Base-by-base conservation (phyloP, 1,139 yeast genomes). In the Scheffersomyces stambukii region DNA sequence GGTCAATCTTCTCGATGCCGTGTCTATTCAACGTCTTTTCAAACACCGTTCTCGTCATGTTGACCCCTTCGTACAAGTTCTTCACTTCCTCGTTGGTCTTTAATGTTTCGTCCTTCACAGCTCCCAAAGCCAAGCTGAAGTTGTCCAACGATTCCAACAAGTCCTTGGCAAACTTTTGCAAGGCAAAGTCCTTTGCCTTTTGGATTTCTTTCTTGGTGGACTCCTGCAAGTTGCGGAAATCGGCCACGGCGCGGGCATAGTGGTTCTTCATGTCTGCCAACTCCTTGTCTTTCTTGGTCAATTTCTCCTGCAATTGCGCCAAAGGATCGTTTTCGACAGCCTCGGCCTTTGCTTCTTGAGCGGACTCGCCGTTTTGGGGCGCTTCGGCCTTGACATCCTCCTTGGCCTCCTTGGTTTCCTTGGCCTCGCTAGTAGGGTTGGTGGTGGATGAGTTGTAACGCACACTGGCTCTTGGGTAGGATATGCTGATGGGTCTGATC, bases 131-230 rank as follows among this genome's bases (percentile, higher is more conserved):
- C 46, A 89, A 84, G 27, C 84, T 83, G 52, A 89, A 86, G 65
- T 89, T 89, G 55, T 89, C 97, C 28, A 88, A 75, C 5, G 95
- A 81, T 48, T 88, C 96, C 45, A 89, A 70, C 52, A 89, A 70
- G 47, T 89, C 97, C 57, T 79, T 83, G 42, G 96, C 94, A 54
- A 89, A 89, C 60, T 85, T 88, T 57, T 88, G 95, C 43, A 89
- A 70, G 2, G 96, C 96, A 62, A 80, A 89, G 54, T 85, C 95
- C 54, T 73, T 81, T 27, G 96, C 89, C 62, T 84, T 84, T 57
- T 82, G 81, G 29, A 85, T 68, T 54, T 89, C 96, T 43, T 84
- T 75, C 61, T 82, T 82, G 40, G 96, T 86, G 27, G 91, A 79
- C 50, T 84, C 93, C 66, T 89, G 96, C 46, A 89, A 69, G 63